Evolutionary conservation across 2,329 filamentous ascomycete species (phyloP).

Genomic region (Neopestalotiopsis rosae): DNA sequence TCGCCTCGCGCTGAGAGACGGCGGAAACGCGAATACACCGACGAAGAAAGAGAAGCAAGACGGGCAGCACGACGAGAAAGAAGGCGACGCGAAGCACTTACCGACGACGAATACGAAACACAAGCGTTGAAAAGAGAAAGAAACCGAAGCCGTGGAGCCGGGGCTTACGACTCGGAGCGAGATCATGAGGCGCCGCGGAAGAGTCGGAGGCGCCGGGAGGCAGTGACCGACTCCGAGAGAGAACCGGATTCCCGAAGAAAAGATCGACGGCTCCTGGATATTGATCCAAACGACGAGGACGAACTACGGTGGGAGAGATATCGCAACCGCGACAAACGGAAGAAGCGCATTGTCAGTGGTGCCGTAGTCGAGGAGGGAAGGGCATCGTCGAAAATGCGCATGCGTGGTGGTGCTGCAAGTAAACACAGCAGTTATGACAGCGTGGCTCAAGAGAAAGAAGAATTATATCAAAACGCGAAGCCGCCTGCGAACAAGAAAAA

Average conservation of each 20-base stretch:
- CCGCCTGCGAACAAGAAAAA: slow-evolving; percentile 58
- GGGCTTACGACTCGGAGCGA: slow-evolving; percentile 22
- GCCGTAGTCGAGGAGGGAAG: slow-evolving; percentile 72
- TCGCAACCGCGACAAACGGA: slow-evolving; percentile 44
- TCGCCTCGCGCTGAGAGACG: slow-evolving; percentile 30
- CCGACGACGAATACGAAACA: slow-evolving; percentile 30
- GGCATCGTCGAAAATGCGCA: slow-evolving; percentile 43
- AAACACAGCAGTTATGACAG: slow-evolving; percentile 52
- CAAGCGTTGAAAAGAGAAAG: slow-evolving; percentile 24
- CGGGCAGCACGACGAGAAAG: slow-evolving; percentile 13
- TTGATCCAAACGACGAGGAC: slow-evolving; percentile 30
- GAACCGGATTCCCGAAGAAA: slow-evolving; percentile 25
- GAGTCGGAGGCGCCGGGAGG: slow-evolving; percentile 25
- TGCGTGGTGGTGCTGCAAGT: slow-evolving; percentile 44
- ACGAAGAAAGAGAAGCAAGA: slow-evolving; percentile 20
- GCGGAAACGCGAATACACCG: slow-evolving; percentile 19
- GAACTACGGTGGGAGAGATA: slow-evolving; percentile 37
- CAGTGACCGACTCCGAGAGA: slow-evolving; percentile 24
- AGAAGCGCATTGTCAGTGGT: slow-evolving; percentile 71
- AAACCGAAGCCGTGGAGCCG: slow-evolving; percentile 21
- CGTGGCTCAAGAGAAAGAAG: slow-evolving; percentile 52
- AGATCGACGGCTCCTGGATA: slow-evolving; percentile 26
- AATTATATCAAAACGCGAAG: slow-evolving; percentile 44
- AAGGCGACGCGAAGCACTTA: slow-evolving; percentile 26
- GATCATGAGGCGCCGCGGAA: slow-evolving; percentile 26